These are phyloP conservation scores for Austropuccinia psidii DNA, from an alignment of 1,284 basidiomycete species.

Conservation along the genomic window DNA sequence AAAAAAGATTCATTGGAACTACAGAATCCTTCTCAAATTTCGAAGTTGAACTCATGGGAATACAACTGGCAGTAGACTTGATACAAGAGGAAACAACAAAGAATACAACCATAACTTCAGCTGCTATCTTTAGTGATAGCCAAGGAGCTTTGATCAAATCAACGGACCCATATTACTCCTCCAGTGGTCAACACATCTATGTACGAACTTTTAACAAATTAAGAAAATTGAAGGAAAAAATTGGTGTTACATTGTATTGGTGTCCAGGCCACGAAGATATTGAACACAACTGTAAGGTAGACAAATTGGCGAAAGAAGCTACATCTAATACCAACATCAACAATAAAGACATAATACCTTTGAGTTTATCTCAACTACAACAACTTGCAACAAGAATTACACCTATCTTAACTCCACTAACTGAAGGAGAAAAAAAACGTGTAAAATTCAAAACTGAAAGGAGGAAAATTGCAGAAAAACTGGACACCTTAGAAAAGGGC, in stretches of 20 bases:
- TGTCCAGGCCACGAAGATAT: not conserved
- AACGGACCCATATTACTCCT: not conserved
- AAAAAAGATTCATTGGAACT: not conserved
- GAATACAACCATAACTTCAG: no score
- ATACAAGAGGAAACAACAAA: not conserved
- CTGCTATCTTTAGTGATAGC: constrained; percentile 1
- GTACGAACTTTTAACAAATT: not conserved
- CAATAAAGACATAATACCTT: no score
- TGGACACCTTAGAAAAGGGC: not conserved
- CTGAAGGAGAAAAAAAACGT: no score
- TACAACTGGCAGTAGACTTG: not conserved
- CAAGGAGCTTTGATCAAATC: not conserved
- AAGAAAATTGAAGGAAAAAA: not conserved
- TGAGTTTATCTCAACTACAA: no score
- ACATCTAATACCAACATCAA: not conserved
- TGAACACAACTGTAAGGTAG: not conserved
- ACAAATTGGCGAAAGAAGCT: not conserved
- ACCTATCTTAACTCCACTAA: no score
- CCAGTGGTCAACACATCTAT: not conserved
- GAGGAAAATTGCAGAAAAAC: not conserved
- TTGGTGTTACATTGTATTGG: not conserved
- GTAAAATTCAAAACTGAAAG: not conserved
- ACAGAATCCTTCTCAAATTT: not conserved
- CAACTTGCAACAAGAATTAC: no score
- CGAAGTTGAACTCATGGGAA: not conserved